Percentiles rank a stretch among this genome's conserved stretches.
Evolutionary conservation across 176 grass and related monocot genomes (phyloP).

Genomic region (Musa acuminata): DNA sequence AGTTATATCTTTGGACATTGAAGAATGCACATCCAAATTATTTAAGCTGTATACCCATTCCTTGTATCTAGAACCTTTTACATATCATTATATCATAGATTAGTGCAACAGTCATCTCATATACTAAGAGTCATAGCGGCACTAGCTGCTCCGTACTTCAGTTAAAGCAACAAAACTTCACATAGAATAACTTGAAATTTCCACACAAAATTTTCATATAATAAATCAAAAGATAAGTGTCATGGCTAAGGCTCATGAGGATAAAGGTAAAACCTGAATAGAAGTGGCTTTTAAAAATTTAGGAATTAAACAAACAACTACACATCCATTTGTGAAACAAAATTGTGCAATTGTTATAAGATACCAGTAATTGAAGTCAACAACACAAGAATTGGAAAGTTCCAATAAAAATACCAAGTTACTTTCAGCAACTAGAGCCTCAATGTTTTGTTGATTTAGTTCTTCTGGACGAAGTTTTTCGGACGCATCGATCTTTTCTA

Average conservation of each 20-base stretch:
- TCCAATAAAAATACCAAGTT: conserved; percentile 53
- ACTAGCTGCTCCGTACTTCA: too few species aligned
- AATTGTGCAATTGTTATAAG: background rate
- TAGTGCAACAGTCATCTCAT: too few species aligned
- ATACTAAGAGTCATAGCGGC: too few species aligned
- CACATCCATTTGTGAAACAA: background rate
- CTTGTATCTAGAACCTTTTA: too few species aligned
- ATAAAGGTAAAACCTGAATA: background rate
- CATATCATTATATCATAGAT: too few species aligned
- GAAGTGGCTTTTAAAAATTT: background rate
- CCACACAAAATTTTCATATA: background rate
- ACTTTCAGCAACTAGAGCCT: conserved; percentile 60
- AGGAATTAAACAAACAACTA: too few species aligned
- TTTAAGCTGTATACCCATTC: too few species aligned
- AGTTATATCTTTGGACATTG: background rate
- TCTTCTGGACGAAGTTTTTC: conserved; percentile 42
- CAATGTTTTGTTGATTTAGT: conserved; percentile 52
- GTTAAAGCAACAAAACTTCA: too few species aligned
- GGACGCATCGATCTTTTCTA: conserved; percentile 38
- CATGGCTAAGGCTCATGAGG: background rate
- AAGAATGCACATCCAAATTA: too few species aligned
- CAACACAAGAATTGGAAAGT: background rate
- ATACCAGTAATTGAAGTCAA: background rate
- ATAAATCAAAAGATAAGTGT: background rate
- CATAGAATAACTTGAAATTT: background rate